phyloP scores from a whole-genome alignment of 2,329 filamentous ascomycete genomes.

The Celoporthe dispersa region DNA sequence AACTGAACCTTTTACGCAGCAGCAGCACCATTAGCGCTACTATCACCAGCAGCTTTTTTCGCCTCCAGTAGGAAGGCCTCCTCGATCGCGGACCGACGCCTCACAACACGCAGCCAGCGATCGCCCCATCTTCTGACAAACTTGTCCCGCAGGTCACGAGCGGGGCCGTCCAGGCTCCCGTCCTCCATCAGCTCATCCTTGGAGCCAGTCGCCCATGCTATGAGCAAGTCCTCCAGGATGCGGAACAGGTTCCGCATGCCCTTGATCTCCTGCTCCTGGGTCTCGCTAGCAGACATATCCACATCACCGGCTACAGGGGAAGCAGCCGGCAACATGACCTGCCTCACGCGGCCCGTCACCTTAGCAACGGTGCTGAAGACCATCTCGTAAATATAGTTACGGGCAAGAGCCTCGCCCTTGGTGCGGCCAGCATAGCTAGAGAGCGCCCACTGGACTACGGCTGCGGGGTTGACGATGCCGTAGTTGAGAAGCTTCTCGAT shows the following conservation, averaged over 20 bases:
- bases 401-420: constrained; percentile 69
- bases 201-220: constrained; percentile 71
- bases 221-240: constrained; percentile 77
- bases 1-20: not conserved
- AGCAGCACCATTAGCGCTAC: not conserved
- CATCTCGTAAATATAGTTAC: constrained; percentile 85
- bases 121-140: constrained; percentile 80
- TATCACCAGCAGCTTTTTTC: constrained; percentile 33
- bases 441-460: constrained; percentile 89
- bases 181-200: constrained; percentile 78
- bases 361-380: constrained; percentile 87
- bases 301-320: constrained; percentile 49
- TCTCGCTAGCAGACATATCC: constrained; percentile 58
- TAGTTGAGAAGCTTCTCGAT: constrained; percentile 98
- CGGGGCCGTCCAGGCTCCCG: constrained; percentile 36
- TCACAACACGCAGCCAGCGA: constrained; percentile 85
- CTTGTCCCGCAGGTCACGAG: constrained; percentile 64
- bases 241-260: constrained; percentile 81
- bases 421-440: constrained; percentile 55
- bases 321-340: constrained; percentile 63
- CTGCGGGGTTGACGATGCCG: constrained; percentile 84
- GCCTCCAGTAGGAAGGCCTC: constrained; percentile 64
- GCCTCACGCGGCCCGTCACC: constrained; percentile 82
- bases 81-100: constrained; percentile 81
- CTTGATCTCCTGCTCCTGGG: constrained; percentile 69